These are phyloP conservation scores for Neckera pumila DNA, from an alignment of 225 moss, liverwort and hornwort species.

Conservation along the genomic window DNA sequence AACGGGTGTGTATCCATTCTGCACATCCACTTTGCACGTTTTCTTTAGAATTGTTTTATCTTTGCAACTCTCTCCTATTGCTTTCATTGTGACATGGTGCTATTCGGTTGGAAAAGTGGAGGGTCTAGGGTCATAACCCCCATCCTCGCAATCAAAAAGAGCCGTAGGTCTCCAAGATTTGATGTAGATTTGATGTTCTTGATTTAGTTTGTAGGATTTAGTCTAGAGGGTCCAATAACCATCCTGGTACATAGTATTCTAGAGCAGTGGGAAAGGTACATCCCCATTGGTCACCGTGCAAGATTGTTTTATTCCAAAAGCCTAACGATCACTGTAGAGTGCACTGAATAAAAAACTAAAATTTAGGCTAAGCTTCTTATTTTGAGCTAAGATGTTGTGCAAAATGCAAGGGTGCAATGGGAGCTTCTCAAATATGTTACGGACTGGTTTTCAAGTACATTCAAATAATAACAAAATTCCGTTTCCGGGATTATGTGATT, in stretches of 20 bases:
- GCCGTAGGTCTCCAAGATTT: background rate
- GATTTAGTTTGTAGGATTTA: background rate
- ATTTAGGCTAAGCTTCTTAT: background rate
- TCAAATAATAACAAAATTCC: background rate
- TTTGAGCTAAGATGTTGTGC: background rate
- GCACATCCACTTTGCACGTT: background rate
- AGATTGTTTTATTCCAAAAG: too few relatives aligned
- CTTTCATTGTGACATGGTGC: background rate
- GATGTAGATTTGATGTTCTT: background rate
- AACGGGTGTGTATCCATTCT: slow-evolving; percentile 34
- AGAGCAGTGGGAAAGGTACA: background rate
- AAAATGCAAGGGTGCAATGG: background rate
- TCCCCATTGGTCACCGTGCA: background rate
- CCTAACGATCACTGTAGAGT: background rate
- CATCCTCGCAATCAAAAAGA: background rate
- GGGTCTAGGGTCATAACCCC: background rate
- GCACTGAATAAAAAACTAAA: too few relatives aligned
- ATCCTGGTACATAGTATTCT: background rate
- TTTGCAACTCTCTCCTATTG: background rate
- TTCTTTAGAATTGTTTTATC: background rate
- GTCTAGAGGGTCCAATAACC: background rate
- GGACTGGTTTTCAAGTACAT: background rate
- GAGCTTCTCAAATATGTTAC: background rate
- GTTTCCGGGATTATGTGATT: background rate
- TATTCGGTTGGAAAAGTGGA: background rate